A percentile compares a stretch with the other conserved stretches of the same genome.
These are phyloP conservation scores for Malus sylvestris DNA, from an alignment of 306 rosid genomes.

Conservation along the genomic window DNA sequence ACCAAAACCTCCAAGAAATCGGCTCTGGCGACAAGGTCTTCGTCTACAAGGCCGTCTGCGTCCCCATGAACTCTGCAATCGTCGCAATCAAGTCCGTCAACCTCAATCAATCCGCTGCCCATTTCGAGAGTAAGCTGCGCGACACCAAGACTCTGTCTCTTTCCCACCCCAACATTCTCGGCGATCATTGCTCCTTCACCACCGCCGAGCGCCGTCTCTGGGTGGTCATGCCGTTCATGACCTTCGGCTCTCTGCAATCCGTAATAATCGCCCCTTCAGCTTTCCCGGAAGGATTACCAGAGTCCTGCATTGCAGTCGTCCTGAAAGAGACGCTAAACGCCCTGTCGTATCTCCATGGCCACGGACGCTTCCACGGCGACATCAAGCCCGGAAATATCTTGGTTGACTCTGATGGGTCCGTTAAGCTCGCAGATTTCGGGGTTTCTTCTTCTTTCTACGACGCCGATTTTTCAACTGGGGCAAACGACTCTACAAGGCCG, in stretches of 20 bases:
- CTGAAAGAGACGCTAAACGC: constrained; percentile 46
- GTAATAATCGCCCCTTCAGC: constrained; percentile 34
- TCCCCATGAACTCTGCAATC: constrained; percentile 31
- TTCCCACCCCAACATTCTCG: constrained; percentile 61
- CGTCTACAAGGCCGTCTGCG: constrained; percentile 59
- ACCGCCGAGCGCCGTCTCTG: constrained; percentile 36
- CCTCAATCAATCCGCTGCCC: constrained; percentile 35
- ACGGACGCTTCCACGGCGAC: constrained; percentile 68
- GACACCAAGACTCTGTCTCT: constrained; percentile 49
- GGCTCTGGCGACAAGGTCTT: constrained; percentile 43
- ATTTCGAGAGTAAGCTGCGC: constrained; percentile 36
- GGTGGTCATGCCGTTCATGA: constrained; percentile 83
- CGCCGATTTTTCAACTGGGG: constrained; percentile 7
- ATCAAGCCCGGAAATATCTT: constrained; percentile 63
- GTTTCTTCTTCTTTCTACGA: constrained; percentile 57
- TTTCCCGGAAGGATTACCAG: constrained; percentile 44
- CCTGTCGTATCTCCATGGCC: constrained; percentile 53
- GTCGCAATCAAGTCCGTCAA: constrained; percentile 69
- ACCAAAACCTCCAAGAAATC: constrained; percentile 34
- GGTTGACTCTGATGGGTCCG: constrained; percentile 44
- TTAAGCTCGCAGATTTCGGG: constrained; percentile 56
- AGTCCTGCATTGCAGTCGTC: constrained; percentile 48
- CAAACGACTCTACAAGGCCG: constrained; percentile 46
- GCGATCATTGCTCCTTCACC: constrained; percentile 57
- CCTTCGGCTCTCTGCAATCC: constrained; percentile 56